These are phyloP conservation scores for Alternaria ventricosa DNA, from an alignment of 2,329 filamentous ascomycete species.

Conservation along the genomic window DNA sequence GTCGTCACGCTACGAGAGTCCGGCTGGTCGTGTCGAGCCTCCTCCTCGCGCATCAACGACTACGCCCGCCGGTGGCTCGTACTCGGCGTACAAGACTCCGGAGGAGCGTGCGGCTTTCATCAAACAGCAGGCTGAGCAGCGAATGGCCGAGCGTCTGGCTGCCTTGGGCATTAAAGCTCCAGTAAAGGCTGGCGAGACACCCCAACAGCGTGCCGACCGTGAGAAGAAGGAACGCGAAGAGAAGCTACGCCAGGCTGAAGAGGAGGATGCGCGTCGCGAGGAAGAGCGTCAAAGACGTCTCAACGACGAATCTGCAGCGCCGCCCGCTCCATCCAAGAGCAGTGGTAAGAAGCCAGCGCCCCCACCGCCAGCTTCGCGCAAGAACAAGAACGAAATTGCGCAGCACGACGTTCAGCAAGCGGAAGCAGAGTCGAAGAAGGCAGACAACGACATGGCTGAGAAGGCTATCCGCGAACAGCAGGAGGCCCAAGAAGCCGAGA, in stretches of 20 bases:
- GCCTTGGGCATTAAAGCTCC: constrained; percentile 89
- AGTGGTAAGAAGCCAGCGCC: constrained; percentile 65
- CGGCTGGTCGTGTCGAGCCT: constrained; percentile 53
- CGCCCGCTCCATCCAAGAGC: constrained; percentile 59
- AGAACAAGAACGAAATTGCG: constrained; percentile 64
- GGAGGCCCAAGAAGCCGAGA: constrained; percentile 75
- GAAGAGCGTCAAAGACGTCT: constrained; percentile 83
- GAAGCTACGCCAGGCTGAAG: constrained; percentile 86
- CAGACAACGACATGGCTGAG: constrained; percentile 62
- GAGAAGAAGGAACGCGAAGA: constrained; percentile 88
- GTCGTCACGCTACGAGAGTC: constrained; percentile 58
- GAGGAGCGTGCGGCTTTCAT: constrained; percentile 96
- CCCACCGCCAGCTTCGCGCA: constrained; percentile 75
- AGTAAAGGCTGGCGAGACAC: constrained; percentile 77
- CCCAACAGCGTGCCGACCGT: constrained; percentile 84
- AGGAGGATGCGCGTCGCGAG: constrained; percentile 89
- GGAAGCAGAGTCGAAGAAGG: constrained; percentile 64
- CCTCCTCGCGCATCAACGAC: constrained; percentile 63
- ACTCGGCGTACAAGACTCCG: constrained; percentile 84
- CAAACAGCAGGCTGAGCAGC: constrained; percentile 94
- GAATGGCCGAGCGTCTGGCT: constrained; percentile 94
- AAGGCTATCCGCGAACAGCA: constrained; percentile 71
- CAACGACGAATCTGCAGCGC: constrained; percentile 74
- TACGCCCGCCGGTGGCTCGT: constrained; percentile 67
- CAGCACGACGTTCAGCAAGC: constrained; percentile 64